Base-by-base conservation (phyloP, 2,329 filamentous ascomycete genomes). In the Coniella vitis region DNA sequence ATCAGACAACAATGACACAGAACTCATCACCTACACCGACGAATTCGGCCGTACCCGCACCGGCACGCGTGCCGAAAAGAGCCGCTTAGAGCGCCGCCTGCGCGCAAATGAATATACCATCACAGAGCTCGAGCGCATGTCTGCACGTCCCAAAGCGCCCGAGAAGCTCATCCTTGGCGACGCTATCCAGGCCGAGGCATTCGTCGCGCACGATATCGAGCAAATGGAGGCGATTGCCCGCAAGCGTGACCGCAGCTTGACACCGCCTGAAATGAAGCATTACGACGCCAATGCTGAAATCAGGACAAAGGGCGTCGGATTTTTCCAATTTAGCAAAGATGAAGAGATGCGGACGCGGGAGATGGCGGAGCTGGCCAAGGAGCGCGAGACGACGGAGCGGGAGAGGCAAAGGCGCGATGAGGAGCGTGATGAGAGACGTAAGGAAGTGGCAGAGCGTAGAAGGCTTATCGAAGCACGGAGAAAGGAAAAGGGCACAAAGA, bases 281-380 rank as follows among this genome's bases (percentile, higher is more conserved):
- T 98, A 97, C 67, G 86, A 96, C 64, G 88, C 88, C 1, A 78
- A 79, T 53, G 77, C 76, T 53, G 93, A 98, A 74, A 82, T 95
- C 42, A 75, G 93, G 53, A 88, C 81, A 38, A 91, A 93, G 59
- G 93, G 93, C 4, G 87, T 87, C 0, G 93, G 87, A 0, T 98
- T 97, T 68, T 96, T 90, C 70, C 83, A 86, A 49, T 97, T 98
- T 63, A 88, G 84, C 51, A 79, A 78, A 56, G 86, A 95, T 64
- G 83, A 85, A 61, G 81, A 78, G 56, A 72, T 74, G 55, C 73
- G 83, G 61, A 66, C 68, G 59, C 59, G 60, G 42, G 87, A 97
- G 73, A 95, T 97, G 87, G 75, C 79, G 56, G 76, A 74, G 38
- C 69, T 96, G 48, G 76, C 81, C 55, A 72, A 74, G 57, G 83